Evolutionary conservation across 2,329 filamentous ascomycete genomes (phyloP), one percentile per base, ranked within the genome.

Genomic region (Botryotinia calthae): DNA sequence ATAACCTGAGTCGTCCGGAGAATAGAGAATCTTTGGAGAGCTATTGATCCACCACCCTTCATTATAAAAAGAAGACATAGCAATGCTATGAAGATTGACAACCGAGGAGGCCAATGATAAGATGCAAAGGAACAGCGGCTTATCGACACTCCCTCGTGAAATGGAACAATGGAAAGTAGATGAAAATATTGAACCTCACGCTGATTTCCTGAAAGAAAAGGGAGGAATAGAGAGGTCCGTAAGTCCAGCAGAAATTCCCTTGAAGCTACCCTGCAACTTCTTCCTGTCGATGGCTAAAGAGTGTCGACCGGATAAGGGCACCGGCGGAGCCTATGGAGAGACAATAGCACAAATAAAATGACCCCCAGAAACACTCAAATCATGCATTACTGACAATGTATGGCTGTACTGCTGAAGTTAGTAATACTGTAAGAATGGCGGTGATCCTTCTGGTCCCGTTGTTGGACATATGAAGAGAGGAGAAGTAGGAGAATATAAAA

Each of bases 51-150:
- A 64, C 16, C n/a, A 64, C 16, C n/a, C 40, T n/a, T 16, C 40
- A 5, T 44, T 14, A 54, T 51, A 69, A 40, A 63, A 71, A 71
- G 54, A 72, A 54, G 73, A 74, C 75, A 76, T 76, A 20, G 37
- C 72, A 71, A 72, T 31, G 37, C 20, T 61, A 76, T 63, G 76
- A 78, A 56, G 74, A 78, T 65, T 70, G 73, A 71, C 44, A 64
- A 63, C 70, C 63, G 73, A 79, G 76, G 74, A 77, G 74, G 76
- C 74, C 74, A 74, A 76, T 59, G 76, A 77, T 77, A 78, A 74
- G 62, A 73, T 71, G 72, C 76, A 69, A 77, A 74, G 37, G 75
- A 77, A 74, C 42, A 73, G 75, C 70, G 72, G 75, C 73, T 75
- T 79, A 77, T 74, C 73, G 56, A 72, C 75, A 76, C 76, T 78